Base-by-base conservation (phyloP, 768 basidiomycete genomes). In the Serendipita sp. region DNA sequence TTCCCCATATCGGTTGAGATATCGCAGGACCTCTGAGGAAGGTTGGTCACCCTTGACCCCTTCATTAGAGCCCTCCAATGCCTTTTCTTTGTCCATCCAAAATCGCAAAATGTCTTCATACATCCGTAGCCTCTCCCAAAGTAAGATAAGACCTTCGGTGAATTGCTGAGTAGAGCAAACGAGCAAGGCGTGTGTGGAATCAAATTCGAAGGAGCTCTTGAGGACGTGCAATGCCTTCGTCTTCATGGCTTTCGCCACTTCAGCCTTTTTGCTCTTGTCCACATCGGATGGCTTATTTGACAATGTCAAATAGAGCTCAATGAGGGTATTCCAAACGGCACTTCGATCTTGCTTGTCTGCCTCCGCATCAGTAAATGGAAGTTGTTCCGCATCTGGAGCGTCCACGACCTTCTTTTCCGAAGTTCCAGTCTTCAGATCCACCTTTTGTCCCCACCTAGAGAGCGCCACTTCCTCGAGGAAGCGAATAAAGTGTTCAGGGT, bases 121-220 rank as follows among this genome's bases (percentile, higher is more conserved):
- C 95, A 96, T 94, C 4, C 89, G 92, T 76, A 93, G 78, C 67
- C 82, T 84, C 75, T 96, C 96, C 90, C 93, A 98, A 2, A 98
- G 78, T 3, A 89, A 75, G 2, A 98, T 88, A 10, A 95, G 80
- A 1, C 96, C 96, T 0, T 83, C 81, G 0, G 86, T 92, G 70
- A 92, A 96, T 11, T 77, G 79, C 45, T 83, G 80, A 32, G 85
- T 90, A 3, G 93, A 92, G 75, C 95, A 98, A 1, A 99, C 80
- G 45, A 99, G 88, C n/a, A 98, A 78, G 2, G 94, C 96, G 71
- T 97, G 95, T 45, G 83, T 93, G 2, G 83, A 79, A 70, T 99
- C 95, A 71, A 90, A 92, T 0, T 91, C 91, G 4, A 79, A 66
- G 1, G 77, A 73, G 68, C 83, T 84, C 62, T 78, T 75, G 11